Base-by-base conservation (phyloP, 164 flowering plant genomes). In the Brasenia schreberi region DNA sequence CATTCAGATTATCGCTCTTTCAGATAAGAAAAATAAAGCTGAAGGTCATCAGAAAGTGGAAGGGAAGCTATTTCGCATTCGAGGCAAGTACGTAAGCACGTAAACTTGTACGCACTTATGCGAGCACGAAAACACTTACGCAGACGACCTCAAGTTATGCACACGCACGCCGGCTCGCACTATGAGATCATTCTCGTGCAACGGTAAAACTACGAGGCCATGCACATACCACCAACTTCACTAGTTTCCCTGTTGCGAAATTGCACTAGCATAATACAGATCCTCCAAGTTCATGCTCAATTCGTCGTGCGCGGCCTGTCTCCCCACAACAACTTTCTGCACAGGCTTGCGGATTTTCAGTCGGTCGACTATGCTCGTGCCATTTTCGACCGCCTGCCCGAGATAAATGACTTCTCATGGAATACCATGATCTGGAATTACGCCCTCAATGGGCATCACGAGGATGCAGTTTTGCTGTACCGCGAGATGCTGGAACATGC, bases 261-360 rank as follows among this genome's bases (percentile, higher is more conserved):
- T 19, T 64, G 71, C 61, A 63, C 52, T 11, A 27, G 64, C 42
- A 64, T 78, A 39, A 23, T 43, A 18, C 76, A 77, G 59, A 68
- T 74, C 64, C 43, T 44, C 62, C 79, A 74, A 71, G 70, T 80
- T 68, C 82, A 80, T 18, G 74, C 79, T 39, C 79, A 76, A 64
- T 72, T 71, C 65, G 67, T 68, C 64, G 42, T 71, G 43, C 70
- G 71, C 42, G 70, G 69, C 65, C 52, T 70, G 19, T 72, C 72
- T 9, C 66, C 71, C 53, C 69, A 65, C 44, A 67, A 18, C 44
- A 65, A 73, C 39, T 71, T 71, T 65, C 75, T 75, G 39, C 4
- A 68, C 11, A 79, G 71, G 65, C 78, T 75, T 17, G 59, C 73
- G 18, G 67, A 77, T 11, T 71, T 77, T 18, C 56, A 70, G 19